Base-by-base conservation (phyloP, 2,329 filamentous ascomycete genomes). In the Phialophora chinensis region DNA sequence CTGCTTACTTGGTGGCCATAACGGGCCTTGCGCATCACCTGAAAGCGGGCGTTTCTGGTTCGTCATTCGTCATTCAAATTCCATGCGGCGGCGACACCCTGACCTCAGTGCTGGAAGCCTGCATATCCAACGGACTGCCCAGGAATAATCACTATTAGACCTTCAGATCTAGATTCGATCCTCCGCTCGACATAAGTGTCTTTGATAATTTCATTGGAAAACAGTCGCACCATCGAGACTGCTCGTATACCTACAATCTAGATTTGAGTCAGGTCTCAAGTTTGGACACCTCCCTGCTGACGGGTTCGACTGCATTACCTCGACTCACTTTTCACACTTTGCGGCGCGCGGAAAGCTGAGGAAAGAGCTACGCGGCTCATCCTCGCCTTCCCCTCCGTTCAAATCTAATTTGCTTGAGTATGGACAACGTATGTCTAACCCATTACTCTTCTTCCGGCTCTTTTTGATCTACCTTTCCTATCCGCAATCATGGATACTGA, bases 381-480 rank as follows among this genome's bases (percentile, higher is more conserved):
- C 49, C 31, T 61, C 33, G 29, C 54, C 42, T 60, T 65, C 59
- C 54, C 55, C 56, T 56, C 60, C 60, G 52, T 27, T 44, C 50
- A 56, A 31, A 11, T 56, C 35, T 29, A 56, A 10, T 59, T 31
- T 25, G 38, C 53, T 35, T 75, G 75, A 76, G 71, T 73, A 81
- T 81, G 79, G 79, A 80, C 75, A 80, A 79, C 74, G 79, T 81
- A 74, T 75, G 79, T 75, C 31, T 55, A 11, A 35, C 20, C 35
- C 49, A 20, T 58, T 47, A 31, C 66, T 67, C 60, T 50, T 29
- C 65, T 63, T 69, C 54, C 47, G 49, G 54, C 50, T 35, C 56
- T 52, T 63, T 69, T 67, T 57, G 71, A 60, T 55, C 42, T 53
- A 29, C 55, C 38, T 55, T 23, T 10, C 33, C 47, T 64, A 12